phyloP scores from a whole-genome alignment of 2,329 filamentous ascomycete species.

The Botryotinia globosa region DNA sequence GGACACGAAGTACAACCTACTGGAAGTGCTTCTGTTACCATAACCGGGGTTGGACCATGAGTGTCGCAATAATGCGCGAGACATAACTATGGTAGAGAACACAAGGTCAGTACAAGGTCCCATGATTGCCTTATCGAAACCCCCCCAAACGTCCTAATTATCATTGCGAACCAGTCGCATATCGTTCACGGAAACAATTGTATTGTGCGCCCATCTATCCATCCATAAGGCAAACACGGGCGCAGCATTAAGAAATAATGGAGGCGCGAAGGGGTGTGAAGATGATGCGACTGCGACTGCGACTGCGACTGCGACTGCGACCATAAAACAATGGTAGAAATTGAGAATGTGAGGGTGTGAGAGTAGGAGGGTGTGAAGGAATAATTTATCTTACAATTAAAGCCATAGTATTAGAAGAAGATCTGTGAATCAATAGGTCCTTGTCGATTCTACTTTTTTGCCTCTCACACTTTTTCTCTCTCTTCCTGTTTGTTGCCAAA shows the following conservation, averaged over 20 bases:
- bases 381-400: conserved; percentile 35
- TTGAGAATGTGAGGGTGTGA: conserved; percentile 10
- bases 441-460: not conserved
- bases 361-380: conserved; percentile 17
- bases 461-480: not conserved
- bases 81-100: conserved; percentile 52
- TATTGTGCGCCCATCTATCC: not conserved
- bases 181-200: not conserved
- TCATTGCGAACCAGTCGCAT: conserved; percentile 3
- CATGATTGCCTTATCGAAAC: not conserved
- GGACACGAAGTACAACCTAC: conserved; percentile 59
- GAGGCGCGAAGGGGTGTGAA: conserved; percentile 17
- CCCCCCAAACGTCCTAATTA: not conserved
- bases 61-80: conserved; percentile 69
- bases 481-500: conserved; percentile 2
- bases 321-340: not conserved
- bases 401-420: conserved; percentile 33
- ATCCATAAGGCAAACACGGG: conserved; percentile 2
- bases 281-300: not conserved
- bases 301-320: not conserved
- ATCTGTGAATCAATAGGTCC: not conserved
- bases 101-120: conserved; percentile 26
- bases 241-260: not conserved
- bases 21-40: conserved; percentile 66
- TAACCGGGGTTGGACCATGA: conserved; percentile 66